These are phyloP conservation scores for Stropharia rugosoannulata DNA, from an alignment of 768 basidiomycete genomes.

Conservation along the genomic window DNA sequence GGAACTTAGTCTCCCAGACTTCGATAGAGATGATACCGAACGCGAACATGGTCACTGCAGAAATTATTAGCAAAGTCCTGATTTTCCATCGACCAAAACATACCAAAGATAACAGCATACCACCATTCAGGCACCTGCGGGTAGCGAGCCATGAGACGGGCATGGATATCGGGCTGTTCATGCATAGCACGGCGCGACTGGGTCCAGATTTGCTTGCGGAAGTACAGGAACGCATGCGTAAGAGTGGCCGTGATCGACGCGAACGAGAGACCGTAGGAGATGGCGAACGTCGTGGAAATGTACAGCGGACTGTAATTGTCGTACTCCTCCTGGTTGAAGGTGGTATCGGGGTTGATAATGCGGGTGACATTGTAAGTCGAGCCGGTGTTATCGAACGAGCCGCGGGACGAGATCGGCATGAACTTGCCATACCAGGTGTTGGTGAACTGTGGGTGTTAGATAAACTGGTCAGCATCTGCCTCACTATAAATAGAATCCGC, in stretches of 20 bases:
- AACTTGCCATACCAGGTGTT: slow-evolving; percentile 61
- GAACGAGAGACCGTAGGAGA: slow-evolving; percentile 82
- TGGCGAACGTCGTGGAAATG: slow-evolving; percentile 71
- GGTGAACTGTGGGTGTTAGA: slow-evolving; percentile 40
- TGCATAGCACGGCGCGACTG: slow-evolving; percentile 69
- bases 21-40: slow-evolving; percentile 71
- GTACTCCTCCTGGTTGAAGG: slow-evolving; percentile 58
- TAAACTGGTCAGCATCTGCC: neutral
- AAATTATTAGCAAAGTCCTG: neutral
- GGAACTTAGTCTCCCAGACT: slow-evolving; percentile 71
- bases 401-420: slow-evolving; percentile 66
- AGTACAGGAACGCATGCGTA: slow-evolving; percentile 69
- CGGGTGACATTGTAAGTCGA: slow-evolving; percentile 52
- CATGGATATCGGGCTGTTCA: slow-evolving; percentile 85
- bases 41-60: slow-evolving; percentile 56
- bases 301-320: slow-evolving; percentile 59
- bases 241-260: slow-evolving; percentile 77
- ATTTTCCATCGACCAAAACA: slow-evolving; percentile 27
- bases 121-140: slow-evolving; percentile 83
- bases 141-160: slow-evolving; percentile 77
- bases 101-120: slow-evolving; percentile 68
- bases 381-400: slow-evolving; percentile 68
- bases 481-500: slow-evolving; percentile 3
- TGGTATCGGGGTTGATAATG: slow-evolving; percentile 53
- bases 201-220: slow-evolving; percentile 75